Evolutionary conservation across 257 asterid species (phyloP).

Genomic region (Ocimum tenuiflorum): DNA sequence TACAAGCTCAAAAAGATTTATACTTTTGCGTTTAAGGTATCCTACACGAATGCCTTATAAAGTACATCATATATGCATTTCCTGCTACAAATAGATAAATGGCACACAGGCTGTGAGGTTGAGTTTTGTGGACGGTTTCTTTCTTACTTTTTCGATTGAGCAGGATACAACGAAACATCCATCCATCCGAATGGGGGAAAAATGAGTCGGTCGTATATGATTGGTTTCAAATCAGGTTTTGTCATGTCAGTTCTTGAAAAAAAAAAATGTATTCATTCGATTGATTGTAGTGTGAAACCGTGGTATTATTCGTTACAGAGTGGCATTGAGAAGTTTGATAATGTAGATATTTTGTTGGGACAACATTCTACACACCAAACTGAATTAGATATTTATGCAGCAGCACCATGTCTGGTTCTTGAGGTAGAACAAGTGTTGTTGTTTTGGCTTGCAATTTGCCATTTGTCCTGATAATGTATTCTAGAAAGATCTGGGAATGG

Average conservation of each 20-base stretch:
- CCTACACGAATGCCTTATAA: constrained; percentile 12
- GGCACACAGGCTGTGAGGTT: constrained; percentile 18
- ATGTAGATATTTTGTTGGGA: constrained; percentile 13
- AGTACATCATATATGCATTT: constrained; percentile 10
- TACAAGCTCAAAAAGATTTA: neutral
- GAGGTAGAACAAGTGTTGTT: too few relatives aligned
- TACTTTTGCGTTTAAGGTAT: constrained; percentile 3
- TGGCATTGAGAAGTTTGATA: constrained; percentile 14
- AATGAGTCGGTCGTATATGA: constrained; percentile 19
- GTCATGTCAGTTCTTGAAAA: constrained; percentile 21
- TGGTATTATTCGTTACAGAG: constrained; percentile 25
- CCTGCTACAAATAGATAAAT: constrained; percentile 3
- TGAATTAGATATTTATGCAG: too few relatives aligned
- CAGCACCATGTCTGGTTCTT: too few relatives aligned
- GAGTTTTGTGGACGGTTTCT: constrained; percentile 23
- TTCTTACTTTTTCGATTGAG: constrained; percentile 14
- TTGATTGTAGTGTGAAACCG: constrained; percentile 45
- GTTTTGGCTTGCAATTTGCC: too few relatives aligned
- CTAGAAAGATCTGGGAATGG: too few relatives aligned
- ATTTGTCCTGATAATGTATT: too few relatives aligned
- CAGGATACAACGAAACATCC: constrained; percentile 15
- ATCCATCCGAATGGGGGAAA: neutral
- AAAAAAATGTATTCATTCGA: constrained; percentile 37
- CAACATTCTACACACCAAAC: too few relatives aligned
- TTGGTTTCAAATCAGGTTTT: constrained; percentile 27